Conservation (phyloP, 1,139 yeast species). For the Yamadazyma kanchanaburiensis region DNA sequence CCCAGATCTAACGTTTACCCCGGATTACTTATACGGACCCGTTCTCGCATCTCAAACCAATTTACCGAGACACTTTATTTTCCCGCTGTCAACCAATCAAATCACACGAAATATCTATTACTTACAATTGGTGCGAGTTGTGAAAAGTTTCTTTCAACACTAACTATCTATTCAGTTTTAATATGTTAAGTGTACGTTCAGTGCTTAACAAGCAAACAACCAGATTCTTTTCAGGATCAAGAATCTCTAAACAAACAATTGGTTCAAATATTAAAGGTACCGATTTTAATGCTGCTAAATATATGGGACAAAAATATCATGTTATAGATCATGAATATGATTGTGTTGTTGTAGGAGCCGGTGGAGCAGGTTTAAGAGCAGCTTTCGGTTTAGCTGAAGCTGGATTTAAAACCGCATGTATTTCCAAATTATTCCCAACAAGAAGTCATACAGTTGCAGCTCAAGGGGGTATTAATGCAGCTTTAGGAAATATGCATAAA, state of each 20-base stretch:
- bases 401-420: conserved; percentile 96
- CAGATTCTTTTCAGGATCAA: conserved; percentile 26
- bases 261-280: conserved; percentile 48
- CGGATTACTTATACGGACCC: too few species aligned
- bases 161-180: too few species aligned
- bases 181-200: conserved; percentile 12
- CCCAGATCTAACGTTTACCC: too few species aligned
- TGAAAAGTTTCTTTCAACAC: too few species aligned
- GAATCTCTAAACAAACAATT: conserved; percentile 32
- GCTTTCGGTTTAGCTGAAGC: conserved; percentile 97
- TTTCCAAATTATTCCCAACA: conserved; percentile 95
- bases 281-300: conserved; percentile 46
- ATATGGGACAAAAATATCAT: conserved; percentile 76
- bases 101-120: too few species aligned
- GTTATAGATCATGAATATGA: conserved; percentile 97
- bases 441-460: conserved; percentile 99
- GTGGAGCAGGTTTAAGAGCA: conserved; percentile 98
- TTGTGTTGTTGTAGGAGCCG: conserved; percentile 94
- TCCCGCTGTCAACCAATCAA: too few species aligned
- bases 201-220: conserved; percentile 8
- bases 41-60: too few species aligned
- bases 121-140: too few species aligned
- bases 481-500: conserved; percentile 93
- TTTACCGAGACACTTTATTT: too few species aligned
- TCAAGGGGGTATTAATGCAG: conserved; percentile 99